Conservation (phyloP, 768 basidiomycete species). For the Mycena galopus region DNA sequence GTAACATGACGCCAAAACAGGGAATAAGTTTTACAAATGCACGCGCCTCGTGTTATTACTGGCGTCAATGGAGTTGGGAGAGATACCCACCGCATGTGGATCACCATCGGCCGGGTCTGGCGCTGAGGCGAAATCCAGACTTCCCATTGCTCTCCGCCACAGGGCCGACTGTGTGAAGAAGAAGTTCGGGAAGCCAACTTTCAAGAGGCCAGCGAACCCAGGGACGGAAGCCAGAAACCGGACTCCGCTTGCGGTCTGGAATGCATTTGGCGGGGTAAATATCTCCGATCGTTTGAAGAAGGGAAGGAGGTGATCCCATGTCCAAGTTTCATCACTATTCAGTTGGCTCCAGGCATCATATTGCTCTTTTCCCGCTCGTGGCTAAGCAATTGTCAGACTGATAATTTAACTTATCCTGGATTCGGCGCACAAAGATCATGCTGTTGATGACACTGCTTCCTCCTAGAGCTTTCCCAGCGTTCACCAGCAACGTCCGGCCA, state of each 20-base stretch:
- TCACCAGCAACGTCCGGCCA: conserved; percentile 52
- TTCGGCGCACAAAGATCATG: conserved; percentile 48
- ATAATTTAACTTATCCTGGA: neutral
- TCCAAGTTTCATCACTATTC: conserved; percentile 46
- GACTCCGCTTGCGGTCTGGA: conserved; percentile 44
- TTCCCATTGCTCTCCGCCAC: conserved; percentile 43
- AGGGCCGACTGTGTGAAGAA: conserved; percentile 47
- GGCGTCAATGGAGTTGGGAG: conserved; percentile 47
- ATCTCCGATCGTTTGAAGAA: conserved; percentile 68
- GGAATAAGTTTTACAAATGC: neutral
- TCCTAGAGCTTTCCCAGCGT: conserved; percentile 65
- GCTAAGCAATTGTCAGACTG: conserved; percentile 35
- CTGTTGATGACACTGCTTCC: conserved; percentile 72
- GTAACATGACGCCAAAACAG: neutral
- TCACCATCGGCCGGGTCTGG: conserved; percentile 45
- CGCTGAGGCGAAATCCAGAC: conserved; percentile 42
- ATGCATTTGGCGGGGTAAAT: conserved; percentile 61
- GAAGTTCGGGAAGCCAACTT: conserved; percentile 51
- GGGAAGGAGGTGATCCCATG: conserved; percentile 58
- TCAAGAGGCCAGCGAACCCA: conserved; percentile 45
- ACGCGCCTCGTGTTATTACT: conserved; percentile 47
- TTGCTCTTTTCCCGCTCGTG: conserved; percentile 49
- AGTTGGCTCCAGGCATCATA: conserved; percentile 51
- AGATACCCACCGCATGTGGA: conserved; percentile 46
- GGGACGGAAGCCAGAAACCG: conserved; percentile 41